Evolutionary conservation across 2,329 filamentous ascomycete genomes (phyloP).

Genomic region (Sporothrix phasma): DNA sequence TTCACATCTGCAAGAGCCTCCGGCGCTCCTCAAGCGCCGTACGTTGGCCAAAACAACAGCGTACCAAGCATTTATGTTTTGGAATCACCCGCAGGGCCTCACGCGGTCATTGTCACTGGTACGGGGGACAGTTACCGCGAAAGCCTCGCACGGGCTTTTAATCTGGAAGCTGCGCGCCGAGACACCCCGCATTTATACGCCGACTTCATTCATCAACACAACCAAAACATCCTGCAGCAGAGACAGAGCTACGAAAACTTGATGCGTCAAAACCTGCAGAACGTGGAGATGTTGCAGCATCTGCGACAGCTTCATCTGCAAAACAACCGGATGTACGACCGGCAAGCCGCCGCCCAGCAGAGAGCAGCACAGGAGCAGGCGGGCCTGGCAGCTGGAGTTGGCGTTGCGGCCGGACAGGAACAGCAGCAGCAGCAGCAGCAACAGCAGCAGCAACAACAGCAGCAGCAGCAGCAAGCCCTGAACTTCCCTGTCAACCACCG

Average conservation of each 20-base stretch:
- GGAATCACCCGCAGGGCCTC: slow-evolving; percentile 49
- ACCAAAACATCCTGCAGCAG: slow-evolving; percentile 4
- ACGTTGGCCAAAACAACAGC: neutral
- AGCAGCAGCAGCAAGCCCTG: neutral
- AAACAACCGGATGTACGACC: slow-evolving; percentile 15
- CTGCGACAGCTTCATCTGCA: slow-evolving; percentile 20
- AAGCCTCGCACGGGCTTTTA: neutral
- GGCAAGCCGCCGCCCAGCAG: neutral
- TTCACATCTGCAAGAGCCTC: too few species aligned
- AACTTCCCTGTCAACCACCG: too few species aligned
- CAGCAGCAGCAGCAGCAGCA: neutral
- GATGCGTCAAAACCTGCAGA: slow-evolving; percentile 2
- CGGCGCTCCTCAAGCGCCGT: neutral
- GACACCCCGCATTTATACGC: neutral
- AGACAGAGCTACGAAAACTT: slow-evolving; percentile 6
- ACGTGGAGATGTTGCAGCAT: slow-evolving; percentile 4
- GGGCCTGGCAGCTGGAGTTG: neutral
- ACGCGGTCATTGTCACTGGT: slow-evolving; percentile 40
- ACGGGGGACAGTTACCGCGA: neutral
- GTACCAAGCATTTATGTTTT: slow-evolving; percentile 49
- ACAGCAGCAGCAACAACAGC: neutral
- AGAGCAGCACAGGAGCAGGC: neutral
- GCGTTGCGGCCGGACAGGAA: neutral
- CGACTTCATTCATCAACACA: slow-evolving; percentile 5
- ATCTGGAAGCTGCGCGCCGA: neutral